These are phyloP conservation scores for Lasiosphaeria miniovina DNA, from an alignment of 495 filamentous ascomycete species.

Conservation along the genomic window DNA sequence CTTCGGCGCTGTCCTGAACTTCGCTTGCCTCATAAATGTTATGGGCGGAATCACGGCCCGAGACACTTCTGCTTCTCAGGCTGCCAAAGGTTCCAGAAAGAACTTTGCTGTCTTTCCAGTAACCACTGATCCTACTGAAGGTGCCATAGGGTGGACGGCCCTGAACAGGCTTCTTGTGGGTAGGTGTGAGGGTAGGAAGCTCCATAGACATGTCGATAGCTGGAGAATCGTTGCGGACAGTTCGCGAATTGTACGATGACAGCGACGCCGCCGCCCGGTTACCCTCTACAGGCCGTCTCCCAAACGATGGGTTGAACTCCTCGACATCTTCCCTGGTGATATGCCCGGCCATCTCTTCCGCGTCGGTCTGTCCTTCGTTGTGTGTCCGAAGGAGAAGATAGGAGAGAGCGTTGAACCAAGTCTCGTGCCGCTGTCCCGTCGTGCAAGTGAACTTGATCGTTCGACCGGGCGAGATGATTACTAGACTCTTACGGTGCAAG, in stretches of 20 bases:
- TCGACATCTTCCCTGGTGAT: conserved; percentile 73
- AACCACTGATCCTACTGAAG: conserved; percentile 43
- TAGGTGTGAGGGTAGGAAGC: conserved; percentile 47
- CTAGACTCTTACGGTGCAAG: conserved; percentile 85
- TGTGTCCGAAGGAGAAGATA: conserved; percentile 81
- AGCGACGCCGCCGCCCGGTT: conserved; percentile 61
- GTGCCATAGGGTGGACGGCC: conserved; percentile 34
- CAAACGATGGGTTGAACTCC: conserved; percentile 78
- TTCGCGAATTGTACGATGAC: conserved; percentile 78
- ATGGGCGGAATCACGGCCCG: conserved; percentile 33
- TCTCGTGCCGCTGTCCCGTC: conserved; percentile 91
- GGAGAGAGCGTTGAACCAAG: conserved; percentile 96
- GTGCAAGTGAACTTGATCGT: conserved; percentile 89
- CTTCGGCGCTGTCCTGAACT: conserved; percentile 73
- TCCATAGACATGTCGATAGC: conserved; percentile 38
- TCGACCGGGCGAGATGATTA: conserved; percentile 86
- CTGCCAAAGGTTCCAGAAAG: conserved; percentile 36
- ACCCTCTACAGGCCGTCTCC: conserved; percentile 44
- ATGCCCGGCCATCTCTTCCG: conserved; percentile 54
- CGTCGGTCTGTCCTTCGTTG: conserved; percentile 55
- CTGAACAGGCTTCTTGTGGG: conserved; percentile 35
- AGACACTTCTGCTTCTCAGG: conserved; percentile 43
- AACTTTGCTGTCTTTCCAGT: conserved; percentile 43
- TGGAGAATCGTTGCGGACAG: conserved; percentile 59
- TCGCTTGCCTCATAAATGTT: conserved; percentile 69